These are phyloP conservation scores for Camelina hispida DNA, from an alignment of 345 rosid species.

Conservation along the genomic window DNA sequence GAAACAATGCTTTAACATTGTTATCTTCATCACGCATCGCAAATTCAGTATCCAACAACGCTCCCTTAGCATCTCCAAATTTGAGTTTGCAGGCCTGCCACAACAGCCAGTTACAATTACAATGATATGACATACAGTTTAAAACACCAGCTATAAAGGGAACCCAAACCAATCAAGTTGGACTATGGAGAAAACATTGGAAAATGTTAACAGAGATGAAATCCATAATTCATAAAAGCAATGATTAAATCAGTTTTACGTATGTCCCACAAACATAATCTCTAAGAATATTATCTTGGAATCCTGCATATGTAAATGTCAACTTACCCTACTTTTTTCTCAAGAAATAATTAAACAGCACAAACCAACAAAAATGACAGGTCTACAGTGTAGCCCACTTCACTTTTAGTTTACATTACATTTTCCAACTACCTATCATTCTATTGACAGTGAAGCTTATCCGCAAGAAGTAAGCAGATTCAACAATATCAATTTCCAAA, in stretches of 20 bases:
- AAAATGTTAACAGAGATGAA: neutral
- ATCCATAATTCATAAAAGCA: neutral
- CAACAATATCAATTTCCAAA: neutral
- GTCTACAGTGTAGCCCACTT: slow-evolving; percentile 10
- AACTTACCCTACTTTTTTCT: neutral
- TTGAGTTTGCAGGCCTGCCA: slow-evolving; percentile 87
- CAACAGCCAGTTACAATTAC: slow-evolving; percentile 20
- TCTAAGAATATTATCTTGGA: slow-evolving; percentile 6
- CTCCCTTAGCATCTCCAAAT: slow-evolving; percentile 88
- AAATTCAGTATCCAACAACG: slow-evolving; percentile 80
- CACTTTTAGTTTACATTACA: neutral
- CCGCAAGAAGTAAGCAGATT: slow-evolving; percentile 2
- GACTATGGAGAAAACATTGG: neutral
- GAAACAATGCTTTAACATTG: slow-evolving; percentile 91
- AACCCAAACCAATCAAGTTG: slow-evolving; percentile 17
- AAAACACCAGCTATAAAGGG: neutral
- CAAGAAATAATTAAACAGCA: slow-evolving; percentile 18
- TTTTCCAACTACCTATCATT: neutral
- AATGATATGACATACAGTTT: neutral
- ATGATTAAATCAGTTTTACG: neutral
- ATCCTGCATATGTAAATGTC: slow-evolving; percentile 1
- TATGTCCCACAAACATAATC: slow-evolving; percentile 23
- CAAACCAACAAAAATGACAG: slow-evolving; percentile 21
- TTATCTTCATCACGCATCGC: slow-evolving; percentile 89
- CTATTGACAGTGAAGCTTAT: neutral